Evolutionary conservation across 2,329 filamentous ascomycete genomes (phyloP), one percentile per base, ranked within the genome.

Genomic region (Biscogniauxia mediterranea): DNA sequence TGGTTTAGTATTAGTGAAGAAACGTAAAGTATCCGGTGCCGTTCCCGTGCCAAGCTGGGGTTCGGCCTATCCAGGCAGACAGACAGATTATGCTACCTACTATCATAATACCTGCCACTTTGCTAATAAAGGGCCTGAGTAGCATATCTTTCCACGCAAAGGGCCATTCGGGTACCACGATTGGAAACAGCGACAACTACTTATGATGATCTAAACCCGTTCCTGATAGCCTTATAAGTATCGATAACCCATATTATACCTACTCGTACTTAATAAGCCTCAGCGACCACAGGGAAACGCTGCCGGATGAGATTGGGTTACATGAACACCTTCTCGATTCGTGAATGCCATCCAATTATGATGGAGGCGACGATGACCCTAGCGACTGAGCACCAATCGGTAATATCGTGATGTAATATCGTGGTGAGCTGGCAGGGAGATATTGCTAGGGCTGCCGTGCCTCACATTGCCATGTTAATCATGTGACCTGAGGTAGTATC

Each of bases 401-500:
- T 50, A 61, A 42, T 58, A 55, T 67, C 64, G 63, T 62, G 63
- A 62, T 57, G 42, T 25, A 62, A 19, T 49, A 54, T 23, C 28
- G 32, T 58, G 56, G 53, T 53, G 58, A 63, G 56, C 61, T n/a
- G 26, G 20, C 25, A 55, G 59, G 42, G 23, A 46, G 51, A 20
- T 50, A 42, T 59, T 64, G 56, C 46, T 55, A 52, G 21, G 61
- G 60, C 57, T 64, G 64, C 49, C 50, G 62, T 64, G 59, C 57
- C 63, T 67, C 58, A 61, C 61, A 59, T 65, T 42, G 56, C 17
- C 54, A 58, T 7, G 20, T 52, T 38, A 26, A 57, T 69, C 66
- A 71, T 70, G 67, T 71, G 68, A 69, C 59, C 58, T 56, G 58
- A 59, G 32, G 49, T 54, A 56, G 55, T 53, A 25, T 23, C 52